Conservation (phyloP, 352 stramenopile species). For the Globisporangium apiculatum region DNA sequence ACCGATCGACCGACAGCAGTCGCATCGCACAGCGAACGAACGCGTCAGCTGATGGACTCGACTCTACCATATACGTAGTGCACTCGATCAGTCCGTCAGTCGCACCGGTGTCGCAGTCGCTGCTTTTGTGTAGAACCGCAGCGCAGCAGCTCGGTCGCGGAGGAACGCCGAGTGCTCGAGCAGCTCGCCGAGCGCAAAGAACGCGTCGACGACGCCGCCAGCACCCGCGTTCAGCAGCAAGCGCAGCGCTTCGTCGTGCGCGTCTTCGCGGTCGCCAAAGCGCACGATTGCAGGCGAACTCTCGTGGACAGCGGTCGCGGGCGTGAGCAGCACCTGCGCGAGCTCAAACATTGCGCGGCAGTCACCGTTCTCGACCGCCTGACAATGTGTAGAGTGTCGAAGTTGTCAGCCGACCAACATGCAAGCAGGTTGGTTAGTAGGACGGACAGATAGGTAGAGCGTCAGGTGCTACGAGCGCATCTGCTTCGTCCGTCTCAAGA, state of each 20-base stretch:
- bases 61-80: background rate
- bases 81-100: background rate
- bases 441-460: no score
- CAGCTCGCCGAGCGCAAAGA: constrained; percentile 38
- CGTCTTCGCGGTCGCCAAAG: constrained; percentile 44
- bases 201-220: constrained; percentile 27
- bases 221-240: constrained; percentile 48
- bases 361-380: constrained; percentile 27
- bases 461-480: no score
- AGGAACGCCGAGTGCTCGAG: constrained; percentile 48
- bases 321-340: constrained; percentile 33
- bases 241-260: constrained; percentile 52
- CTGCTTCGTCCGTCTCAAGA: no score
- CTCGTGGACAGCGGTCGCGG: background rate
- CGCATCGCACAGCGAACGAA: no score
- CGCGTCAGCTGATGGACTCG: background rate
- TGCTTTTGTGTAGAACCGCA: constrained; percentile 59
- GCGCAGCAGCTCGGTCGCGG: constrained; percentile 33
- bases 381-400: background rate
- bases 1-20: background rate
- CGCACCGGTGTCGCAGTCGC: constrained; percentile 21
- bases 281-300: constrained; percentile 14
- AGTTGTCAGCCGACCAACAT: no score
- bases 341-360: constrained; percentile 50
- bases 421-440: no score